Evolutionary conservation across 805 yeast genomes (phyloP).

Genomic region (Saccharomycopsis oosterbeekiorum): DNA sequence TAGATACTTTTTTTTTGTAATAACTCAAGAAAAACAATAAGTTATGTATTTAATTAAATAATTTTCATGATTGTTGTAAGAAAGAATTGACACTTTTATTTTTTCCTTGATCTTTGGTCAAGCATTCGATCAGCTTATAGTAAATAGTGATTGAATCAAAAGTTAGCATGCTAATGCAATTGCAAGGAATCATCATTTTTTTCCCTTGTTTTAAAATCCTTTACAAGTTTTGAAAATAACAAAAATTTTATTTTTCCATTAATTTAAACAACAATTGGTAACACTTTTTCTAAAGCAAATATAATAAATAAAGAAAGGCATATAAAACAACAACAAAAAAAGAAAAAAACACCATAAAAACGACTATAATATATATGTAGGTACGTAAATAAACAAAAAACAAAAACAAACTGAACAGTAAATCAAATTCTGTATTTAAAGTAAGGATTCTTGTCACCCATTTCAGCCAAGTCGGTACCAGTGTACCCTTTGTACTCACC

Average conservation of each 20-base stretch:
- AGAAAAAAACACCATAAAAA: neutral
- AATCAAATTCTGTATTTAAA: conserved; percentile 25
- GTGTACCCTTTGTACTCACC: conserved; percentile 27
- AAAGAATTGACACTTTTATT: too few species aligned
- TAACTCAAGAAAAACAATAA: too few species aligned
- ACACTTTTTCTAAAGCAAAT: neutral
- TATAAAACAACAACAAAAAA: neutral
- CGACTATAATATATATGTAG: neutral
- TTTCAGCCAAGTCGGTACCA: conserved; percentile 25
- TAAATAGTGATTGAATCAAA: too few species aligned
- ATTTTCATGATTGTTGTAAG: too few species aligned
- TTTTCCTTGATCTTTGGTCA: too few species aligned
- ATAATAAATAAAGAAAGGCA: neutral
- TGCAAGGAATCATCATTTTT: too few species aligned
- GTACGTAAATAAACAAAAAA: neutral
- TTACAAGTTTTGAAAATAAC: too few species aligned
- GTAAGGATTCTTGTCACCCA: conserved; percentile 37
- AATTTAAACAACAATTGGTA: neutral
- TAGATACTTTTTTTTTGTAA: neutral
- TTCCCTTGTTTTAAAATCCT: too few species aligned
- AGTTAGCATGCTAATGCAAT: too few species aligned
- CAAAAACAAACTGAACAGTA: neutral
- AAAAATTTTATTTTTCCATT: too few species aligned
- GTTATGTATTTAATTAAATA: too few species aligned
- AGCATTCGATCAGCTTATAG: too few species aligned